Evolutionary conservation across 805 yeast genomes (phyloP).

Genomic region (Saccharomyces jurei): DNA sequence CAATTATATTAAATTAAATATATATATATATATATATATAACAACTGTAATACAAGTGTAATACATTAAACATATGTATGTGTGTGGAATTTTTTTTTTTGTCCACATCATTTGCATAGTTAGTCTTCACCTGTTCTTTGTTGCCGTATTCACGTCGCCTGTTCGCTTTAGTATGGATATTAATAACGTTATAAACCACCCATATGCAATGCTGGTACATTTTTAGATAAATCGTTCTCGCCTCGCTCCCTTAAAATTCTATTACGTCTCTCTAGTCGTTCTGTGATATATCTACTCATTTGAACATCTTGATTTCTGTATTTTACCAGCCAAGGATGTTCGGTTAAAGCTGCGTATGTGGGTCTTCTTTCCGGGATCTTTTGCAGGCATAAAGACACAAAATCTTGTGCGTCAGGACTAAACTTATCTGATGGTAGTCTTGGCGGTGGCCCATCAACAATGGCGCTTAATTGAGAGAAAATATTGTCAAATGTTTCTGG

Average conservation of each 20-base stretch:
- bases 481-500: conserved; percentile 87
- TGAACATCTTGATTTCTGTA: conserved; percentile 36
- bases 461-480: conserved; percentile 88
- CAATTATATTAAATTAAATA: neutral
- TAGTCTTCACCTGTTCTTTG: neutral
- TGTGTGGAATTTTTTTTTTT: neutral
- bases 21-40: neutral
- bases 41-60: neutral
- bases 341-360: conserved; percentile 61
- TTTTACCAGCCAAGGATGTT: conserved; percentile 75
- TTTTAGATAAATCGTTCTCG: conserved; percentile 20
- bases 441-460: conserved; percentile 96
- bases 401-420: conserved; percentile 70
- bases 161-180: neutral
- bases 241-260: conserved; percentile 23
- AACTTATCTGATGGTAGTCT: conserved; percentile 53
- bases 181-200: conserved; percentile 23
- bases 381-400: conserved; percentile 68
- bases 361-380: conserved; percentile 81
- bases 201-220: conserved; percentile 32
- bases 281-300: conserved; percentile 33
- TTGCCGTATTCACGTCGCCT: neutral
- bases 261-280: conserved; percentile 28
- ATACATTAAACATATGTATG: neutral
- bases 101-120: neutral